These are phyloP conservation scores for Malus hybrid DNA, from an alignment of 331 rosid species.

Conservation along the genomic window DNA sequence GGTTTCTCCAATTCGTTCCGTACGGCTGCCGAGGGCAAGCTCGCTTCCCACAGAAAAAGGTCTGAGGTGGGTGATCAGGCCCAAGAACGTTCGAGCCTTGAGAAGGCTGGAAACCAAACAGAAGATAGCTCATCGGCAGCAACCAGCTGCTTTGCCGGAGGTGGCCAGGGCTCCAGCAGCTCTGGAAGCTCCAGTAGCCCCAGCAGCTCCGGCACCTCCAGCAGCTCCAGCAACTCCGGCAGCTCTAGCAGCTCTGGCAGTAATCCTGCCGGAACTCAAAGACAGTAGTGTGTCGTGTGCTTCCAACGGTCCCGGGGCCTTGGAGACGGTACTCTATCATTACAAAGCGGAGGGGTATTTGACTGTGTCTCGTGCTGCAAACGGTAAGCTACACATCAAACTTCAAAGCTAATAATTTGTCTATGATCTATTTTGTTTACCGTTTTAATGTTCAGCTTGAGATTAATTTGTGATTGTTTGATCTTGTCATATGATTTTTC, in stretches of 20 bases:
- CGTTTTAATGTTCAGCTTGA: not conserved
- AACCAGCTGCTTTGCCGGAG: constrained; percentile 12
- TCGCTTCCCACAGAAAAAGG: constrained; percentile 40
- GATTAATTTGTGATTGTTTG: not conserved
- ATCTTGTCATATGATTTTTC: not conserved
- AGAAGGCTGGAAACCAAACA: constrained; percentile 30
- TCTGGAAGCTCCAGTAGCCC: not conserved
- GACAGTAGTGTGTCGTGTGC: constrained; percentile 31
- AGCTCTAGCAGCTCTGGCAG: not conserved
- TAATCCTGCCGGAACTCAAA: not conserved
- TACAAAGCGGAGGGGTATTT: constrained; percentile 14
- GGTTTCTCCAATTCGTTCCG: constrained; percentile 7
- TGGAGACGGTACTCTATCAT: constrained; percentile 18
- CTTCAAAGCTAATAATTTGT: constrained; percentile 17
- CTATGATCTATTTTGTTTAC: not conserved
- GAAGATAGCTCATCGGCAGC: constrained; percentile 26
- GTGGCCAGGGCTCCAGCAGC: not conserved
- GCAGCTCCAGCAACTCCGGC: not conserved
- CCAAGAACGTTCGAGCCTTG: constrained; percentile 32
- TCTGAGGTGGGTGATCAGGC: constrained; percentile 8
- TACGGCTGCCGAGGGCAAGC: constrained; percentile 30
- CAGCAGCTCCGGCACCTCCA: not conserved
- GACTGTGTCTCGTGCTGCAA: not conserved
- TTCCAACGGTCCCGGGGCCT: constrained; percentile 10
- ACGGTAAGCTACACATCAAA: constrained; percentile 2